Evolutionary conservation across 805 yeast species (phyloP).

Genomic region (Candida tammaniensis): DNA sequence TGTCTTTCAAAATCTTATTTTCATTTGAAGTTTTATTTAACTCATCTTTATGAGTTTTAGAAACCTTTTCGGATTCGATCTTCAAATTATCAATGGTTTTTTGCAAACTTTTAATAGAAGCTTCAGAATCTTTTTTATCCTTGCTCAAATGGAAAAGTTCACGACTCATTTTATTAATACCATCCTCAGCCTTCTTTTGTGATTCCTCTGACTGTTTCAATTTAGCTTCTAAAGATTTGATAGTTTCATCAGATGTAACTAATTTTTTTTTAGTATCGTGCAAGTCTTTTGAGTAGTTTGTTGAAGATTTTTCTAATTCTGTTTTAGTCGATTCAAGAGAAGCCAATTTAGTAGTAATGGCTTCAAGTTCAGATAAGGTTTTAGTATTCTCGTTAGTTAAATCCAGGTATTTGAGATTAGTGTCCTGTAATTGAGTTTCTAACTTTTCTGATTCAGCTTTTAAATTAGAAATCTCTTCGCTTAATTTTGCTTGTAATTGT

Average conservation of each 20-base stretch:
- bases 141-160: conserved; percentile 69
- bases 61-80: conserved; percentile 32
- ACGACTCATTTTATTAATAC: conserved; percentile 85
- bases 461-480: conserved; percentile 17
- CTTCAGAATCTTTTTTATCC: conserved; percentile 52
- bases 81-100: conserved; percentile 33
- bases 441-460: conserved; percentile 12
- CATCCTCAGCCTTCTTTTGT: conserved; percentile 73
- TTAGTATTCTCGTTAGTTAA: conserved; percentile 19
- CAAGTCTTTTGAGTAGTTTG: conserved; percentile 27
- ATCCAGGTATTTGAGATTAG: conserved; percentile 19
- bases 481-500: conserved; percentile 18
- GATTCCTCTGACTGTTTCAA: conserved; percentile 34
- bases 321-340: conserved; percentile 28
- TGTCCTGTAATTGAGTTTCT: conserved; percentile 17
- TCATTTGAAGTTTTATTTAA: conserved; percentile 19
- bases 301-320: conserved; percentile 27
- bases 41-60: conserved; percentile 19
- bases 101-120: conserved; percentile 39
- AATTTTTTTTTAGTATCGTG: conserved; percentile 28
- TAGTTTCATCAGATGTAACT: conserved; percentile 20
- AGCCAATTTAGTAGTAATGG: conserved; percentile 16
- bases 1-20: conserved; percentile 22
- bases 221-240: conserved; percentile 29
- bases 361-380: conserved; percentile 13